A percentile compares a stretch with the other conserved stretches of the same genome.
These are phyloP conservation scores for Psophocarpus tetragonolobus DNA, from an alignment of 306 rosid genomes.

Conservation along the genomic window DNA sequence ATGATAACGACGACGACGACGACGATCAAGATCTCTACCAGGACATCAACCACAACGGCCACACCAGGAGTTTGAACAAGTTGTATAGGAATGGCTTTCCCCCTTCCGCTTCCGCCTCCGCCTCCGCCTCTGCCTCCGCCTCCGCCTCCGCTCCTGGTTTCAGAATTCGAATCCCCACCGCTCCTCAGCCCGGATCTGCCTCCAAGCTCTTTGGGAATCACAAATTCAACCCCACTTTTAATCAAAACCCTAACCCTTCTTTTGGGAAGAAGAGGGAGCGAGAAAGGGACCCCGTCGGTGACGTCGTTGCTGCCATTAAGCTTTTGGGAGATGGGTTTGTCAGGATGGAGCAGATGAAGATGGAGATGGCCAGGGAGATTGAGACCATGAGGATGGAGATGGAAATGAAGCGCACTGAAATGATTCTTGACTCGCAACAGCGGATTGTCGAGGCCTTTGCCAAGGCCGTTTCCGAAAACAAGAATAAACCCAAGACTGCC, in stretches of 20 bases:
- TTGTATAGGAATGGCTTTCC: conserved; percentile 56
- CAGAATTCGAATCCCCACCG: conserved; percentile 78
- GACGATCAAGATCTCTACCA: conserved; percentile 63
- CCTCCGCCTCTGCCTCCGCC: too few relatives aligned
- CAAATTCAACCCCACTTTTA: conserved; percentile 51
- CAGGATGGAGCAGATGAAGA: conserved; percentile 92
- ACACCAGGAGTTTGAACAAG: conserved; percentile 59
- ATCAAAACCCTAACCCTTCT: conserved; percentile 33
- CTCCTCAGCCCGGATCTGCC: conserved; percentile 71
- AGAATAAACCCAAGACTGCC: conserved; percentile 59
- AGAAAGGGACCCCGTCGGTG: conserved; percentile 70
- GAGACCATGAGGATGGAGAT: conserved; percentile 91
- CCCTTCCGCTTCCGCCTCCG: conserved; percentile 30
- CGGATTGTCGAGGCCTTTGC: conserved; percentile 89
- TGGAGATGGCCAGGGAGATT: conserved; percentile 95
- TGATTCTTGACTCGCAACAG: conserved; percentile 93
- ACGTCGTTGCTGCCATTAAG: conserved; percentile 81
- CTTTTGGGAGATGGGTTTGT: conserved; percentile 91
- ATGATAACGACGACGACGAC: conserved; percentile 51
- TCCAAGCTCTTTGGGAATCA: conserved; percentile 53
- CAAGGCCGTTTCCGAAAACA: conserved; percentile 65
- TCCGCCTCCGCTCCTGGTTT: too few relatives aligned
- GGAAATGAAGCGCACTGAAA: conserved; percentile 95
- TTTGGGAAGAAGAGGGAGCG: conserved; percentile 52
- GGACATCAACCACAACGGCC: conserved; percentile 50